phyloP scores from a whole-genome alignment of 139 green algal species.

The Tetraselmis striata region DNA sequence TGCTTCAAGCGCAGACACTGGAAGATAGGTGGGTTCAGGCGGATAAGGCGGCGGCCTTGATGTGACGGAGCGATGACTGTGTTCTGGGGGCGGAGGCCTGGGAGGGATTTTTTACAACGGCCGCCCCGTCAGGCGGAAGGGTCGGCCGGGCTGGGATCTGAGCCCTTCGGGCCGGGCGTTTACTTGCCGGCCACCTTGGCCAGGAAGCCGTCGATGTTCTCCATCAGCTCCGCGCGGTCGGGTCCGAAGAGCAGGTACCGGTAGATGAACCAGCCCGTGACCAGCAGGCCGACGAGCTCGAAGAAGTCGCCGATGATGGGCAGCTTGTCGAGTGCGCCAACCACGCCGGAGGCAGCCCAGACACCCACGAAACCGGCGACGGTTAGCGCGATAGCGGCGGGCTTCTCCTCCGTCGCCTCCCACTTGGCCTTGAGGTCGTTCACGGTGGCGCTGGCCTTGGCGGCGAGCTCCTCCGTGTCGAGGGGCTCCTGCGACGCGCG shows the following conservation, averaged over 20 bases:
- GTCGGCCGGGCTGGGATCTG: too few relatives aligned
- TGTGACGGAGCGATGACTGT: too few relatives aligned
- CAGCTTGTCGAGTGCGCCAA: conserved; percentile 26
- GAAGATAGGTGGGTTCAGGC: too few relatives aligned
- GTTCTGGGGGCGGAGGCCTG: too few relatives aligned
- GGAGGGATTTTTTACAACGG: too few relatives aligned
- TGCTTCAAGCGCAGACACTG: too few relatives aligned
- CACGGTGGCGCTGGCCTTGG: background rate
- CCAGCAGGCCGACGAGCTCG: conserved; percentile 34
- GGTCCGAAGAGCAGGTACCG: conserved; percentile 31
- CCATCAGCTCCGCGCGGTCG: conserved; percentile 27
- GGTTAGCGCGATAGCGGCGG: conserved; percentile 26
- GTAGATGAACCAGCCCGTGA: conserved; percentile 40
- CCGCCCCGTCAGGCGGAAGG: too few relatives aligned
- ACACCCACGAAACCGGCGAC: conserved; percentile 25
- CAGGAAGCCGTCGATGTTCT: conserved; percentile 18
- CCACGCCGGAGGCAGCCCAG: conserved; percentile 24
- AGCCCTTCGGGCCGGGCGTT: too few relatives aligned
- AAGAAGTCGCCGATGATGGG: conserved; percentile 22
- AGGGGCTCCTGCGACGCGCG: background rate
- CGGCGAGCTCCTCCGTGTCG: background rate
- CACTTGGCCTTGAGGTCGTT: conserved; percentile 21
- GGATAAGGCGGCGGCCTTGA: too few relatives aligned
- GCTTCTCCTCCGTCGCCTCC: conserved; percentile 43
- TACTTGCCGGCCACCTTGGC: conserved; percentile 24